Base-by-base conservation (phyloP, 225 moss, liverwort and hornwort species). In the Sphagnum tenellum region DNA sequence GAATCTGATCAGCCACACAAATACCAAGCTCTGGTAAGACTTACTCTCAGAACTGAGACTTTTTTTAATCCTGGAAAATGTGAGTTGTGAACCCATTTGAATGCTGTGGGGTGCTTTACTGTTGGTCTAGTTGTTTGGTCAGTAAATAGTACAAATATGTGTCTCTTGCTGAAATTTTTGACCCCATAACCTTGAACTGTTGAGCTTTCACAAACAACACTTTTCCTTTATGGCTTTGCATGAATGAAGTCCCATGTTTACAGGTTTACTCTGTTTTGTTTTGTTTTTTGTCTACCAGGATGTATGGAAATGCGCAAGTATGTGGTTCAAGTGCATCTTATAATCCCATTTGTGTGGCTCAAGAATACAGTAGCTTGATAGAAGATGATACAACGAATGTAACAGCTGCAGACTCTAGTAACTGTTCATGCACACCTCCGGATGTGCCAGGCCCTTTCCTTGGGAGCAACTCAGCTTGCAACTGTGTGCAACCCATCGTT, bases 281-380 rank as follows among this genome's bases (percentile, higher is more conserved):
- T 29, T 29, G 29, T 29, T 29, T 29, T 29, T 29, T 29, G 29
- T 29, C 0, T 29, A 29, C 29, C 29, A 29, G 29, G 29, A 29
- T 29, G 29, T 29, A 29, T 29, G 29, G 29, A 29, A 29, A 29
- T 29, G 29, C 29, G 1, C 29, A 29, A 7, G 52, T 51, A 9
- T 5, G 10, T 14, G 65, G 65, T 10, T 14, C n/a, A 65, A 4
- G 1, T n/a, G 52, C 52, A 65, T 2, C 4, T 3, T 45, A 7
- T 0, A 88, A 88, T 67, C 88, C 84, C 4, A 8, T 81, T 2
- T 88, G 88, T 69, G 3, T 75, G 8, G 76, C 71, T n/a, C 70
- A 68, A 62, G 2, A 9, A 12, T 45, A 64, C 5, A 47, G 48
- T 1, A 47, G 55, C 4, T 4, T 53, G 0, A 60, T 61, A 49